These are phyloP conservation scores for Raffaelea ambrosiae DNA, from an alignment of 2,329 filamentous ascomycete genomes.

Conservation along the genomic window DNA sequence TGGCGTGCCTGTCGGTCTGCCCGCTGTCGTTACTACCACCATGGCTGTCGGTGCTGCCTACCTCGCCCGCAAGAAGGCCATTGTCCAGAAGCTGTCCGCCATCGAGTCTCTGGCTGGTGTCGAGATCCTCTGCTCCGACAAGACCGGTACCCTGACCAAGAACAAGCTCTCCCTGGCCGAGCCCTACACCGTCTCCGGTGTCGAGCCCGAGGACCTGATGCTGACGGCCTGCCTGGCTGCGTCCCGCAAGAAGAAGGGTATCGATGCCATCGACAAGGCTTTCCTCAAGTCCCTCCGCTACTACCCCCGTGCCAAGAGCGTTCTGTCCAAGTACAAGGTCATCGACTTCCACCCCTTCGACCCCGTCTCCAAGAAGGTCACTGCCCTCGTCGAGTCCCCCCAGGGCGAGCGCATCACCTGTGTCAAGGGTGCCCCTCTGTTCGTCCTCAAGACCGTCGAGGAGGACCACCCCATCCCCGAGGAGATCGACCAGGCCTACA, in stretches of 20 bases:
- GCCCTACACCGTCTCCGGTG: slow-evolving; percentile 73
- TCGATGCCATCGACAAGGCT: slow-evolving; percentile 90
- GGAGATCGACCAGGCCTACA: slow-evolving; percentile 73
- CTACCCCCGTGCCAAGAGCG: slow-evolving; percentile 75
- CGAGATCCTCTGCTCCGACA: slow-evolving; percentile 90
- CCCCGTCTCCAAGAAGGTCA: slow-evolving; percentile 88
- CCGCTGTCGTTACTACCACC: slow-evolving; percentile 86
- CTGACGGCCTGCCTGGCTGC: slow-evolving; percentile 83
- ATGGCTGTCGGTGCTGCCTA: slow-evolving; percentile 92
- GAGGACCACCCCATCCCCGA: slow-evolving; percentile 74
- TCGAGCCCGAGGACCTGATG: slow-evolving; percentile 84
- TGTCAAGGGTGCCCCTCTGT: slow-evolving; percentile 84
- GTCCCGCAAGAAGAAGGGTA: slow-evolving; percentile 91
- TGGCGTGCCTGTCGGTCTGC: slow-evolving; percentile 87
- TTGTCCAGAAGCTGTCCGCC: slow-evolving; percentile 85
- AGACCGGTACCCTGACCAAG: slow-evolving; percentile 88
- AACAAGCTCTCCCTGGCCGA: slow-evolving; percentile 86
- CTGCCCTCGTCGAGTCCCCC: slow-evolving; percentile 72
- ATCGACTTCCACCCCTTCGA: slow-evolving; percentile 83
- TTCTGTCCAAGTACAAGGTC: slow-evolving; percentile 76
- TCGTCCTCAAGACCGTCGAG: slow-evolving; percentile 80
- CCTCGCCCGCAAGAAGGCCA: slow-evolving; percentile 85
- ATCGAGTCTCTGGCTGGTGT: slow-evolving; percentile 90
- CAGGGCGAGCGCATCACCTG: slow-evolving; percentile 78
- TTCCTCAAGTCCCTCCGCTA: slow-evolving; percentile 78